Base-by-base conservation (phyloP, 2,329 filamentous ascomycete genomes). In the Paramyrothecium roridum region DNA sequence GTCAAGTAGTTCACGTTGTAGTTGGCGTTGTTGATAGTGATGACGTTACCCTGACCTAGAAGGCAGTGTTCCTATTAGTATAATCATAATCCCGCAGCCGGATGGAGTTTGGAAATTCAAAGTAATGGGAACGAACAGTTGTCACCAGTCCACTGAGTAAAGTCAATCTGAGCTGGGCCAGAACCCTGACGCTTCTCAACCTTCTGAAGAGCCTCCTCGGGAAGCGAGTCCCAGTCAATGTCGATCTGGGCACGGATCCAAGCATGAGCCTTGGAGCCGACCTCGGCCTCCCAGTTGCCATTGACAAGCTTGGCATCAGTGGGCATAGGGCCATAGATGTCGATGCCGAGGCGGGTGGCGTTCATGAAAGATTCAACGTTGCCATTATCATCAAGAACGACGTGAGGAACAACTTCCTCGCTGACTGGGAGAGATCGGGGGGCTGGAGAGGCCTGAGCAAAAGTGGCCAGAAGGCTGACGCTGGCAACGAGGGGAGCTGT, bases 191-290 rank as follows among this genome's bases (percentile, higher is more conserved):
- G 52, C 57, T 61, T 61, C 10, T 56, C 52, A 10, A 30, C 10
- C 26, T 30, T 30, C 10, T 30, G 26, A 23, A 54, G 30, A 40
- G 57, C 46, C 21, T 45, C 37, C 12, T 55, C 43, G 19, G 46
- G 33, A 3, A 50, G 49, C 8, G 47, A 30, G 8, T 47, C 50
- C 23, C 23, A 20, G 13, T 49, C 43, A 8, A 63, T 58, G 40
- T 60, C 58, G 40, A 59, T 58, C 54, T 61, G 61, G 33, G 59
- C 59, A 22, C 58, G 54, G 40, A 63, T 63, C 59, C 58, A 63
- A 20, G 52, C 53, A 58, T 56, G 59, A 13, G 61, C 61, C 34
- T 59, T 55, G 16, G 58, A 56, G 26, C 58, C 58, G 3, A 55
- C 54, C 55, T 63, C 56, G 19, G 40, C 40, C 40, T 45, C 40